Percentiles rank a stretch among this genome's conserved stretches.
Evolutionary conservation across 2,329 filamentous ascomycete species (phyloP).

Genomic region (Ophiostoma ips): DNA sequence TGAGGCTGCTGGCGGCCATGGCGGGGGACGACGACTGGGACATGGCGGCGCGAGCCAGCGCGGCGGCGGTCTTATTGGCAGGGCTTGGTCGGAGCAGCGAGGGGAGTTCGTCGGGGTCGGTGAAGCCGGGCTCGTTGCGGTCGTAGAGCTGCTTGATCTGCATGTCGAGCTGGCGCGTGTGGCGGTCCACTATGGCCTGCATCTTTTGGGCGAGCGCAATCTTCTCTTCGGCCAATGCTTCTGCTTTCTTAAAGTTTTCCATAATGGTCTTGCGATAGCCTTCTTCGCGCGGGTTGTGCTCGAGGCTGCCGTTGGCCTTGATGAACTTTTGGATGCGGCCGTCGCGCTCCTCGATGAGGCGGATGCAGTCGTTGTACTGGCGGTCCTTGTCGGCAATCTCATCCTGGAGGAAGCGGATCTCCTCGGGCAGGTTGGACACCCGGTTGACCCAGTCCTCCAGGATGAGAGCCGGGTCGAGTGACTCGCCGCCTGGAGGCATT

Average conservation of each 20-base stretch:
- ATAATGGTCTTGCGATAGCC: conserved; percentile 49
- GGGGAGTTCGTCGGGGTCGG: conserved; percentile 47
- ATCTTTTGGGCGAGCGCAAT: conserved; percentile 53
- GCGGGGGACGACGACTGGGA: conserved; percentile 15
- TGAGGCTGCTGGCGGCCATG: conserved; percentile 15
- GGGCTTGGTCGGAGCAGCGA: conserved; percentile 46
- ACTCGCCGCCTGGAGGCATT: conserved; percentile 46
- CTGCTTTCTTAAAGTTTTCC: conserved; percentile 54
- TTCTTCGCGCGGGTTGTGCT: conserved; percentile 63
- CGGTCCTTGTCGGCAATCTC: conserved; percentile 72
- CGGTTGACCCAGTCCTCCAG: conserved; percentile 66
- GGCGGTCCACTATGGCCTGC: conserved; percentile 45
- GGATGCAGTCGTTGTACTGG: conserved; percentile 53
- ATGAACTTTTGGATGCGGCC: conserved; percentile 69
- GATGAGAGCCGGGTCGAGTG: conserved; percentile 51
- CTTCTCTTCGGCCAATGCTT: conserved; percentile 63
- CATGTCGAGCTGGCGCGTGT: conserved; percentile 46
- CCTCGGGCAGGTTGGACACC: conserved; percentile 67
- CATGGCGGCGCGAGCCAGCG: conserved; percentile 17
- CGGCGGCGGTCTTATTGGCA: conserved; percentile 33
- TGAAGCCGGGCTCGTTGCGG: conserved; percentile 46
- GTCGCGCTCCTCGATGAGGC: conserved; percentile 58
- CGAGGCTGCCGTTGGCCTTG: conserved; percentile 59
- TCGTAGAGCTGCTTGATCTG: conserved; percentile 50
- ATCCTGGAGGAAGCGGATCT: conserved; percentile 71